Conservation (phyloP, 1,284 basidiomycete genomes). For the Mycosarcoma maydis region DNA sequence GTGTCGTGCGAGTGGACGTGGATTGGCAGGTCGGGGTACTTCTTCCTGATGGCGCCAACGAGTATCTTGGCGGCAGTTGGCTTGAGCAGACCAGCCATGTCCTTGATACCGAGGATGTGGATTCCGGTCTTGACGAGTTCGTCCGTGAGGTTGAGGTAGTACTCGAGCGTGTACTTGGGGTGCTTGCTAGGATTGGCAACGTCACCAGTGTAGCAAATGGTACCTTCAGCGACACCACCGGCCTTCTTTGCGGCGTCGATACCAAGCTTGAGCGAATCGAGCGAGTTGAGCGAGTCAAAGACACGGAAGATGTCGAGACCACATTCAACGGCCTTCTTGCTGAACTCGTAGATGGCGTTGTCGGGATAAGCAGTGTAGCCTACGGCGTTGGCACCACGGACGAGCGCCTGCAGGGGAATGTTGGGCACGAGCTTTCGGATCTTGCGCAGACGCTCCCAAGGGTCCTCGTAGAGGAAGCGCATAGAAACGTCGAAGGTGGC, state of each 20-base stretch:
- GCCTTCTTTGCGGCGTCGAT: constrained; percentile 99
- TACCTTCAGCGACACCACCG: constrained; percentile 86
- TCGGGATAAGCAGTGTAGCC: constrained; percentile 99
- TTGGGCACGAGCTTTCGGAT: constrained; percentile 97
- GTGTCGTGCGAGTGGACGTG: constrained; percentile 99
- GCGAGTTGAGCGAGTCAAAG: constrained; percentile 84
- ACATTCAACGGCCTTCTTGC: constrained; percentile 88
- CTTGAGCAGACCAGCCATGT: constrained; percentile 98
- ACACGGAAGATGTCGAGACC: constrained; percentile 99
- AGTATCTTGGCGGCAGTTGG: constrained; percentile 92
- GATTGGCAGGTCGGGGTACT: constrained; percentile 96
- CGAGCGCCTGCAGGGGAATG: constrained; percentile 97
- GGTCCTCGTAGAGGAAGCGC: constrained; percentile 99
- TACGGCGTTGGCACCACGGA: constrained; percentile 98
- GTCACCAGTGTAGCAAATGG: constrained; percentile 99
- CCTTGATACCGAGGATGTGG: constrained; percentile 97
- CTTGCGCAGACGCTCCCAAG: constrained; percentile 95
- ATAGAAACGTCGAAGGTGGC: constrained; percentile 99
- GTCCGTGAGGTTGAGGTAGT: constrained; percentile 96
- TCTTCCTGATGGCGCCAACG: constrained; percentile 91
- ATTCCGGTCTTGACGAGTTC: constrained; percentile 94
- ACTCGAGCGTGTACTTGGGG: constrained; percentile 96
- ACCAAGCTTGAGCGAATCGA: constrained; percentile 66
- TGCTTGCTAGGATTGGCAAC: constrained; percentile 89
- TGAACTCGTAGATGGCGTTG: constrained; percentile 94